Base-by-base conservation (phyloP, 805 yeast species). In the Wickerhamiella vanderwaltii region DNA sequence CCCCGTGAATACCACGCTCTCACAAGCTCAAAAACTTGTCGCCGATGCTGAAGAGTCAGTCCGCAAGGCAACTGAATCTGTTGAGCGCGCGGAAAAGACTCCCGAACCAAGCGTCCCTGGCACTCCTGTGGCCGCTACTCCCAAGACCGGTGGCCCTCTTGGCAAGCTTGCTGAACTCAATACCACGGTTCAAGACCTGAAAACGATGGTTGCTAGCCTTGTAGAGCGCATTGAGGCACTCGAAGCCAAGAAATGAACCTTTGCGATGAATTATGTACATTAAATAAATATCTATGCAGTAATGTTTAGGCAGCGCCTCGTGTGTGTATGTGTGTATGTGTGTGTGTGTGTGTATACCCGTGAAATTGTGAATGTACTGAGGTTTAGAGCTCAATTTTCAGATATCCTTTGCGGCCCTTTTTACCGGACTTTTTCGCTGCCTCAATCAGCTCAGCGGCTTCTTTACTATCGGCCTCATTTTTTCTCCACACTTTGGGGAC, bases 401-500 rank as follows among this genome's bases (percentile, higher is more conserved):
- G 26, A 16, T 26, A 26, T 11, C n/a, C 22, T 11, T 17, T 22
- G 11, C 23, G 22, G 5, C 39, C 35, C 30, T 37, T 37, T 15
- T 30, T 38, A 24, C 35, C 35, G 11, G 24, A 23, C 30, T 30
- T 24, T 17, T 32, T 32, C 6, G 41, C 41, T 3, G 41, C 26
- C 12, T 29, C 34, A 48, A 51, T 29, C 6, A 53, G 23, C 23
- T 47, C 49, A 12, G 50, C 52, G n/a, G 22, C 38, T 13, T 47
- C 30, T 17, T 25, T 34, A 9, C 32, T 29, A 20, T 43, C 50
- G 24, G 45, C 48, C 19, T 24, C 34, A 12, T 37, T 35, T 32
- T 47, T 48, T 3, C 47, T 46, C 55, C 53, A 50, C 28, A 30
- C 30, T n/a, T 37, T 41, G 41, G 51, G 45, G n/a, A n/a, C n/a